Evolutionary conservation across 495 filamentous ascomycete genomes (phyloP).

Genomic region (Neurospora sp.): DNA sequence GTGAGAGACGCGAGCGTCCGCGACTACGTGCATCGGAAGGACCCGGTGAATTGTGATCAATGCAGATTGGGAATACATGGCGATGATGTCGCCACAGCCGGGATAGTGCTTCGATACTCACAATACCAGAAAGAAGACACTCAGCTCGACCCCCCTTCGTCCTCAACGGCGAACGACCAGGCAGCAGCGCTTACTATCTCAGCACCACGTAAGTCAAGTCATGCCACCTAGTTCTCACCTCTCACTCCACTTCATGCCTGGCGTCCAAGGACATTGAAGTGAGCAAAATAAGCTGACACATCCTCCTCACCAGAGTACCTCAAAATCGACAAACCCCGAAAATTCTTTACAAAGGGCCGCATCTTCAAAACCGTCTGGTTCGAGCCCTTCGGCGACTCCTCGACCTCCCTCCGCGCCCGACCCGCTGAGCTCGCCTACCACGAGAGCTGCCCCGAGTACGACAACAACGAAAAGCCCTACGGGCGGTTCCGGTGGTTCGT

Average conservation of each 20-base stretch:
- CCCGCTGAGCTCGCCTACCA: conserved; percentile 11
- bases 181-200: neutral
- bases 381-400: conserved; percentile 11
- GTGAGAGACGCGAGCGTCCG: neutral
- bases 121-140: neutral
- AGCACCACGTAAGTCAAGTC: neutral
- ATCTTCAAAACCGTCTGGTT: conserved; percentile 28
- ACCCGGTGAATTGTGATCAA: neutral
- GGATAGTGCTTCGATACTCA: neutral
- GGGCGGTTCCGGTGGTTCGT: conserved; percentile 25
- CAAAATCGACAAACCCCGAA: conserved; percentile 23
- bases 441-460: conserved; percentile 6
- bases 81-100: neutral
- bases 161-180: neutral
- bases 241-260: neutral
- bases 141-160: neutral
- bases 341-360: conserved; percentile 30
- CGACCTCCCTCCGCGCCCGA: neutral
- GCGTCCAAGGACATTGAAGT: neutral
- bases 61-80: neutral
- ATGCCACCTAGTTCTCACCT: neutral
- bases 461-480: conserved; percentile 9
- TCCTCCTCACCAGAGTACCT: conserved; percentile 9
- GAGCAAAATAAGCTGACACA: neutral
- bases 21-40: neutral